Percentiles rank a stretch among this genome's conserved stretches.
Conservation (phyloP, 805 yeast genomes). For the Saccharomycopsis selenospora region DNA sequence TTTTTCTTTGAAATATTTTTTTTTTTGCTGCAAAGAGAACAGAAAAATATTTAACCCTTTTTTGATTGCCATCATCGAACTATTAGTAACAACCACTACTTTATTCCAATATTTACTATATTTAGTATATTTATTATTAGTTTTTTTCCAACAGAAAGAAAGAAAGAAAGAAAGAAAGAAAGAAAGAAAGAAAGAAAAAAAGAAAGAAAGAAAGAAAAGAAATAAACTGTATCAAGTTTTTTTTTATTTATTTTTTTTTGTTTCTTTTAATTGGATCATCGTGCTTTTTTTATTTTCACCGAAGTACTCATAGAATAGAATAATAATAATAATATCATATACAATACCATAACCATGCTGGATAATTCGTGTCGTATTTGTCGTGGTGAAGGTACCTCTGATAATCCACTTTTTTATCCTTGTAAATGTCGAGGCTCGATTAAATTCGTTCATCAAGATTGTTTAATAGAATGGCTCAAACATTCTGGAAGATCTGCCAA, state of each 20-base stretch:
- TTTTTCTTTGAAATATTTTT: no score
- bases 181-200: background rate
- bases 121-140: background rate
- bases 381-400: slow-evolving; percentile 77
- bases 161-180: background rate
- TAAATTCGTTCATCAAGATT: slow-evolving; percentile 87
- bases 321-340: no score
- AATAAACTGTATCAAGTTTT: no score
- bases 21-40: no score
- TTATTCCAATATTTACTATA: background rate
- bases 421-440: slow-evolving; percentile 94
- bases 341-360: slow-evolving; percentile 9
- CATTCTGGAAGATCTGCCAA: slow-evolving; percentile 54
- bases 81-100: no score
- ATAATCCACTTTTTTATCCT: slow-evolving; percentile 81
- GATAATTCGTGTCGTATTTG: slow-evolving; percentile 82
- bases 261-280: background rate
- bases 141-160: background rate
- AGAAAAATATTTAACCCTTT: no score
- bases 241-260: no score
- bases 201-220: background rate
- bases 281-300: background rate
- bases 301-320: no score
- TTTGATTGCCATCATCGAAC: no score
- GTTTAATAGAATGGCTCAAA: slow-evolving; percentile 80